phyloP scores from a whole-genome alignment of 495 filamentous ascomycete genomes.

The Tuber calosporum region DNA sequence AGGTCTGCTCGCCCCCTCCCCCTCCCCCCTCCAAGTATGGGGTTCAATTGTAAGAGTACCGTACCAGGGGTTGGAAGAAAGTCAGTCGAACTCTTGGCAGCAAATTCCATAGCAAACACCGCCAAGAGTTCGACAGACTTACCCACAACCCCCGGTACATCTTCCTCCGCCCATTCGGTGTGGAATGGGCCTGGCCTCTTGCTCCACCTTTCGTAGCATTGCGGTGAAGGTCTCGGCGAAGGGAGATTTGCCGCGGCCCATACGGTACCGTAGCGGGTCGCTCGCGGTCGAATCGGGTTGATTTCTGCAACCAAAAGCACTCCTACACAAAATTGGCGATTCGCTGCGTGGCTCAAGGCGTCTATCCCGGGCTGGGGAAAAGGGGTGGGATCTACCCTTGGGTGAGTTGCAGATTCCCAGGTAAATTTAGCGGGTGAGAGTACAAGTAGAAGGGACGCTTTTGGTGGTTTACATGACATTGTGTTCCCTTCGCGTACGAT shows the following conservation, averaged over 20 bases:
- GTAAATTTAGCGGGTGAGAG: background rate
- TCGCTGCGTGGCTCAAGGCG: background rate
- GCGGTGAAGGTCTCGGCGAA: background rate
- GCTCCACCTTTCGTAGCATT: background rate
- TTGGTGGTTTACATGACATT: background rate
- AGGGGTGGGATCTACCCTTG: no score
- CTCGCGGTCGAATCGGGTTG: background rate
- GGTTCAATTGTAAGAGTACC: background rate
- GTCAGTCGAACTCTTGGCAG: no score
- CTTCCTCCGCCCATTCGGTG: background rate
- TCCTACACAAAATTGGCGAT: background rate
- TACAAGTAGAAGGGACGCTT: background rate
- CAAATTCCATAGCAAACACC: no score
- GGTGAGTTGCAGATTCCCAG: background rate
- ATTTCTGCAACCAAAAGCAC: background rate
- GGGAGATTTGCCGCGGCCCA: background rate
- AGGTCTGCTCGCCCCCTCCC: no score
- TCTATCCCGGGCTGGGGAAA: background rate
- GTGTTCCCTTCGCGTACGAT: background rate
- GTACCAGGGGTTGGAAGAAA: no score
- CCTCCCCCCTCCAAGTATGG: no score
- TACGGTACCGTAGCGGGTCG: background rate
- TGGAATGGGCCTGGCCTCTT: background rate
- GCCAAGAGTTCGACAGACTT: no score
- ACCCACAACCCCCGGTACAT: no score